Evolutionary conservation across 495 filamentous ascomycete species (phyloP), one percentile per base, ranked within the genome.

Genomic region (Durotheca rogersii): DNA sequence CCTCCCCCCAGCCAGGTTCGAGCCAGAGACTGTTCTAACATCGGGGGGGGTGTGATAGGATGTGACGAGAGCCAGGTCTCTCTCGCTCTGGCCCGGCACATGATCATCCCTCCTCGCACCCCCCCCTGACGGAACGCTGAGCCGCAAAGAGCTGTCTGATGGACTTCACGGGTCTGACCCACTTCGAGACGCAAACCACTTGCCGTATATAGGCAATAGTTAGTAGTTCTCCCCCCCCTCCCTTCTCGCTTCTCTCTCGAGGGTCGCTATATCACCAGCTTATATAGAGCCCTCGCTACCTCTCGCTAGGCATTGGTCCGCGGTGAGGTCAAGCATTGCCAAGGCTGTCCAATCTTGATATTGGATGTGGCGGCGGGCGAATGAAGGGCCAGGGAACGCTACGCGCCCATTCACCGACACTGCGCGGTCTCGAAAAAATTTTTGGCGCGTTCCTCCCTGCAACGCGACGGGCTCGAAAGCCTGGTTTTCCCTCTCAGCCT

Each of bases 321-420:
- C 36, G 11, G 20, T 15, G 30, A 53, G 55, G 49, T 53, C 55
- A 19, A 52, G 33, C 18, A 38, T 29, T 56, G 34, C 42, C 19
- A 16, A 25, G 27, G 21, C 20, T 43, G 20, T 53, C 42, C 34
- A 52, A 29, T 44, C 51, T 49, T 41, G 4, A 9, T n/a, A n/a
- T n/a, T 9, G 23, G 45, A 59, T 59, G 41, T 41, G 40, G 49
- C 51, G 49, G 9, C 53, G 50, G 46, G 27, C 25, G 33, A 53
- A 16, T 42, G 29, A 35, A 46, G 46, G 35, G 40, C 40, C 42
- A 59, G 53, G 56, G 45, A 59, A 59, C 56, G 56, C 53, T 59
- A 54, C 56, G 56, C 56, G 49, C 50, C 30, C 49, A 46, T 34
- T 31, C 37, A 4, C 21, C n/a, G 9, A 41, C 17, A 34, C 18